phyloP scores from a whole-genome alignment of 345 rosid species.

The Corymbia maculata region DNA sequence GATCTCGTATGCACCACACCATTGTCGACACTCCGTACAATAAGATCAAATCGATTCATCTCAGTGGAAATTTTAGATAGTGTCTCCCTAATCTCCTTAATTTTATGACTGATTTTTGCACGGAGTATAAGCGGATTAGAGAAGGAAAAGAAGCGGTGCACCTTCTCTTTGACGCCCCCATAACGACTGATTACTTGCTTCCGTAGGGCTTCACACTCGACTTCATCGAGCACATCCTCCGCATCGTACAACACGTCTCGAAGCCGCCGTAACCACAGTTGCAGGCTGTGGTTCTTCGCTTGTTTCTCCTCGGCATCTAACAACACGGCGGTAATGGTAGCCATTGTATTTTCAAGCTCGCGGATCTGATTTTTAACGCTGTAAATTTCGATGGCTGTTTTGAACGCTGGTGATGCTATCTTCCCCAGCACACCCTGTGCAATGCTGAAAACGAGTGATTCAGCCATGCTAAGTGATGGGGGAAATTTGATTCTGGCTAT shows the following conservation, averaged over 20 bases:
- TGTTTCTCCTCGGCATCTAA: not conserved
- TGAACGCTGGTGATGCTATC: not conserved
- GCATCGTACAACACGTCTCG: not conserved
- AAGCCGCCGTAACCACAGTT: not conserved
- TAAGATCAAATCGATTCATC: not conserved
- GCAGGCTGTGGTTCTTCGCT: not conserved
- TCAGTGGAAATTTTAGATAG: not conserved
- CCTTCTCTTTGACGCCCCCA: not conserved
- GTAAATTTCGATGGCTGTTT: not conserved
- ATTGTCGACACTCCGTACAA: not conserved
- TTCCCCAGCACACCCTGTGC: not conserved
- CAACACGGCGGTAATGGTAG: not conserved
- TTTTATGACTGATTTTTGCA: not conserved
- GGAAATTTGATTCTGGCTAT: not conserved
- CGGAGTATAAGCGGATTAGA: not conserved
- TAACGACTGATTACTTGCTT: not conserved
- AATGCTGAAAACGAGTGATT: not conserved
- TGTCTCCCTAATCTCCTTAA: not conserved
- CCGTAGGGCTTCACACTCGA: not conserved
- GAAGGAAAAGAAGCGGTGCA: not conserved
- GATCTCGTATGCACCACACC: not conserved
- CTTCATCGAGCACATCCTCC: not conserved
- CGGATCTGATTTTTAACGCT: not conserved
- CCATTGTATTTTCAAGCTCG: not conserved
- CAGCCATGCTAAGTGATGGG: not conserved